Base-by-base conservation (phyloP, 2,329 filamentous ascomycete species). In the Fusarium nelsonii region DNA sequence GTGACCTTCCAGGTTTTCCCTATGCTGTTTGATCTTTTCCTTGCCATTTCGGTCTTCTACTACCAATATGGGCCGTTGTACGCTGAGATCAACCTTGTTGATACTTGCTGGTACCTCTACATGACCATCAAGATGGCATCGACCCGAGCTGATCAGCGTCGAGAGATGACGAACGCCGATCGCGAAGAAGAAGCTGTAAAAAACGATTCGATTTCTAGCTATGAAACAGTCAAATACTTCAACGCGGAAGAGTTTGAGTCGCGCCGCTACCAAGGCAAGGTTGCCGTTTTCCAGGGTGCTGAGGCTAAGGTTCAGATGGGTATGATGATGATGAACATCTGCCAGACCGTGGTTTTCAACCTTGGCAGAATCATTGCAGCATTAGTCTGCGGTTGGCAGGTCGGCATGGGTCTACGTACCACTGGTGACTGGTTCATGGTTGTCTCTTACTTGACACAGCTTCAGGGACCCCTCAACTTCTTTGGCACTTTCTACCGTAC, bases 191-290 rank as follows among this genome's bases (percentile, higher is more conserved):
- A 97, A 79, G 96, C 96, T 8, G 94, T 98, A 72, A 98, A 98
- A 81, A 98, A 97, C 77, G 96, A 99, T 79, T 98, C 96, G 1
- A 96, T 99, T 83, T 94, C 96, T 66, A 97, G 94, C n/a, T 99
- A 98, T 78, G 96, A 99, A 82, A 95, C 92, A 3, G 92, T 95
- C 77, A 96, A 95, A 77, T 95, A 95, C 75, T 96, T 96, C 84
- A 95, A 95, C 73, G 92, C 92, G 9, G 92, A 95, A 75, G 84
- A 87, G 3, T 94, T 92, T 75, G 92, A 96, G 75, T 94, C 93
- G 71, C 82, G 85, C 49, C 87, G 92, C 26, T 95, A 94, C 75
- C 86, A 89, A 46, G 80, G 85, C 44, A 91, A 92, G 28, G 92
- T 96, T 56, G 82, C 83, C 45, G 87, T 87, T 56, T 95, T 90